Conservation (phyloP, 2,329 filamentous ascomycete genomes). For the Cladosporium halotolerans region DNA sequence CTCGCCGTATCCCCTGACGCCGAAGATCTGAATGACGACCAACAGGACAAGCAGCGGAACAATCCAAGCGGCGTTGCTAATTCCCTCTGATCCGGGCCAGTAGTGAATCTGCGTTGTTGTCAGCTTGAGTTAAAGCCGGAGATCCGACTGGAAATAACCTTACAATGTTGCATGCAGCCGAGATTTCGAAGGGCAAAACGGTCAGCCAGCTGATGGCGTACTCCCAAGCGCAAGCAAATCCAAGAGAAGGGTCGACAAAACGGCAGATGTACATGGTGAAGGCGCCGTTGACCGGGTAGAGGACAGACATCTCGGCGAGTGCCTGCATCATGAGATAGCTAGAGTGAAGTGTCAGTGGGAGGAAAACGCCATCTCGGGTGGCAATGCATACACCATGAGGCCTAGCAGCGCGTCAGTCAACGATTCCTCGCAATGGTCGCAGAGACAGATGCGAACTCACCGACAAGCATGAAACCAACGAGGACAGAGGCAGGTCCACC, state of each 20-base stretch:
- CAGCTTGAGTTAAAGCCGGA: background rate
- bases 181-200: slow-evolving; percentile 24
- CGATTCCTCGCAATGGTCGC: too few relatives aligned
- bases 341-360: background rate
- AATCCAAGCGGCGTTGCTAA: slow-evolving; percentile 71
- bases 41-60: slow-evolving; percentile 75
- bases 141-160: too few relatives aligned
- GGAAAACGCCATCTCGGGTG: background rate
- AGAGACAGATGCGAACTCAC: background rate
- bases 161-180: slow-evolving; percentile 22
- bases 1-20: slow-evolving; percentile 53
- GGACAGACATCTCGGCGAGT: slow-evolving; percentile 35
- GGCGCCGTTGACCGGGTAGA: slow-evolving; percentile 37
- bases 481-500: slow-evolving; percentile 30
- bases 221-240: slow-evolving; percentile 26
- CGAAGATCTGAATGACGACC: slow-evolving; percentile 77
- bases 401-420: background rate
- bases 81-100: slow-evolving; percentile 20
- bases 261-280: slow-evolving; percentile 37
- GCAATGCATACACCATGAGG: background rate
- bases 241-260: slow-evolving; percentile 40
- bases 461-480: slow-evolving; percentile 35
- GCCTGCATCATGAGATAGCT: slow-evolving; percentile 31
- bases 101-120: slow-evolving; percentile 15
- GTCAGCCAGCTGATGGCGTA: slow-evolving; percentile 26